A percentile compares a stretch with the other conserved stretches of the same genome.
These are phyloP conservation scores for Cardamine occulta DNA, from an alignment of 345 rosid species.

Conservation along the genomic window DNA sequence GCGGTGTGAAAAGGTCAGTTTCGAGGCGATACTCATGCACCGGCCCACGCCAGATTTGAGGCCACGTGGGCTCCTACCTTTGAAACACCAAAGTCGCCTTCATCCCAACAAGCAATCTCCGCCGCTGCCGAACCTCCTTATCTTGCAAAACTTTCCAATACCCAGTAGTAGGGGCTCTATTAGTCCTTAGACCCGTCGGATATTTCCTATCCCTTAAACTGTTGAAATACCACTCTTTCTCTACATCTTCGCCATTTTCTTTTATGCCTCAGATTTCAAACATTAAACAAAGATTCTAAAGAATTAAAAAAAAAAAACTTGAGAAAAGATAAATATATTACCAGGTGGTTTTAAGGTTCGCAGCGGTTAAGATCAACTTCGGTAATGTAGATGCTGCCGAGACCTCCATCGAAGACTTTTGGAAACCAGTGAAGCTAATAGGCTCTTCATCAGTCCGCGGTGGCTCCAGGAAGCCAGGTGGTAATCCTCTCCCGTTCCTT, in stretches of 20 bases:
- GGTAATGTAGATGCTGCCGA: conserved; percentile 70
- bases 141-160: conserved; percentile 99
- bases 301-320: not conserved
- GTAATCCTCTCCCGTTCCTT: conserved; percentile 69
- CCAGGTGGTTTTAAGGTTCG: conserved; percentile 99
- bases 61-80: conserved; percentile 88
- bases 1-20: conserved; percentile 72
- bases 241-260: conserved; percentile 87
- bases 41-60: conserved; percentile 92
- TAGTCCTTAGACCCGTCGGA: conserved; percentile 87
- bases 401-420: conserved; percentile 74
- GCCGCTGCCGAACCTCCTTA: conserved; percentile 58
- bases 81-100: conserved; percentile 83
- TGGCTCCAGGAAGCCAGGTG: conserved; percentile 97
- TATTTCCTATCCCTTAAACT: conserved; percentile 89
- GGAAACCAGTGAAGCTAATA: conserved; percentile 83
- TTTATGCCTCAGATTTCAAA: conserved; percentile 19
- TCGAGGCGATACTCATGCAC: conserved; percentile 96
- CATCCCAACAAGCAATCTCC: conserved; percentile 73
- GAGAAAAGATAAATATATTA: conserved; percentile 29
- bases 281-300: not conserved
- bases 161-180: conserved; percentile 85
- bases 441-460: conserved; percentile 98
- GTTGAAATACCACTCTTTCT: conserved; percentile 88
- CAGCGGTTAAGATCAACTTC: conserved; percentile 95